Percentiles rank a stretch among this genome's conserved stretches.
Evolutionary conservation across 176 grass and related monocot species (phyloP).

Genomic region (Poa annua): DNA sequence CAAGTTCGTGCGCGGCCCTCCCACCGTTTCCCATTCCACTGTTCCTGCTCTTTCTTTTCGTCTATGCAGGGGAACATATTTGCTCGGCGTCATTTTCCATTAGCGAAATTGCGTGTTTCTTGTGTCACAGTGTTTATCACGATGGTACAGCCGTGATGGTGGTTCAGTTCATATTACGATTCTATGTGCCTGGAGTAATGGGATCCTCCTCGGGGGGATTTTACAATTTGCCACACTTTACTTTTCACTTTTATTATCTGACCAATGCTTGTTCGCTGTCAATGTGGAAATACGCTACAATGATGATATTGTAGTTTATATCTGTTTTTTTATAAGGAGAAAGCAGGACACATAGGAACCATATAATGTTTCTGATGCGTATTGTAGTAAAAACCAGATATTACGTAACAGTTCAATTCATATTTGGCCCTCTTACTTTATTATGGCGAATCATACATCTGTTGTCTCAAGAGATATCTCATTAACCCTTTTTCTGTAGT

Average conservation of each 20-base stretch:
- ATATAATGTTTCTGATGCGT: too few species aligned
- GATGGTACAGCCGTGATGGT: slow-evolving; percentile 3
- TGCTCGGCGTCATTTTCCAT: slow-evolving; percentile 9
- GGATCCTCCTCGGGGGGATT: neutral
- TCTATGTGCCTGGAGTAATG: neutral
- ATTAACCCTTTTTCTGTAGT: neutral
- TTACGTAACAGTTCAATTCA: neutral
- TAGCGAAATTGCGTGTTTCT: neutral
- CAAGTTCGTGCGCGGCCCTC: slow-evolving; percentile 56
- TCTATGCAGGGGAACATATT: neutral
- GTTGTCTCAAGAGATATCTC: neutral
- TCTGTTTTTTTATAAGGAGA: slow-evolving; percentile 17
- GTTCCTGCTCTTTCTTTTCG: slow-evolving; percentile 15
- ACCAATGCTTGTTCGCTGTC: neutral
- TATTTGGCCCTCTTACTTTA: neutral
- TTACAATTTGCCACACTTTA: too few species aligned
- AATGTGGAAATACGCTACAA: neutral
- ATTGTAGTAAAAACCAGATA: neutral
- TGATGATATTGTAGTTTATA: neutral
- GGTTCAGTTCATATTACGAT: slow-evolving; percentile 29
- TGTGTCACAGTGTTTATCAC: slow-evolving; percentile 13
- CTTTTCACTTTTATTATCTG: neutral
- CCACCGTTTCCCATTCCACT: neutral
- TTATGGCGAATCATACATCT: neutral
- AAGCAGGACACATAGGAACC: neutral